These are phyloP conservation scores for Aspergillus jensenii DNA, from an alignment of 2,329 filamentous ascomycete species.

Conservation along the genomic window DNA sequence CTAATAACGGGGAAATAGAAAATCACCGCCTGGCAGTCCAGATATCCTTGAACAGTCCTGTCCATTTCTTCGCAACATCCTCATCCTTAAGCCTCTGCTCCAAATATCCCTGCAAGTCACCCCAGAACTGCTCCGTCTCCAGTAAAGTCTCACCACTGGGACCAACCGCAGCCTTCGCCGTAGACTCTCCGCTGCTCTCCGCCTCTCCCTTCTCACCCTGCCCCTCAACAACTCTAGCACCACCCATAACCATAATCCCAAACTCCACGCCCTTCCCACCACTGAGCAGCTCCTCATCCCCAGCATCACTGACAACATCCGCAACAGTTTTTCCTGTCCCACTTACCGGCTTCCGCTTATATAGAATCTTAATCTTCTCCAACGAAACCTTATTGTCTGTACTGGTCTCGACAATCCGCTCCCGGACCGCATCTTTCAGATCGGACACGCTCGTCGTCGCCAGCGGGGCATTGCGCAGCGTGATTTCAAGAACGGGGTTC, in stretches of 20 bases:
- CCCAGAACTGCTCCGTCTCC: conserved; percentile 77
- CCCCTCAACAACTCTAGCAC: conserved; percentile 51
- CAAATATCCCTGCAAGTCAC: conserved; percentile 78
- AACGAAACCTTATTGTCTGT: conserved; percentile 38
- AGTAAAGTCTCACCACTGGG: conserved; percentile 62
- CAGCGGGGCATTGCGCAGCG: conserved; percentile 60
- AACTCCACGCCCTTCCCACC: conserved; percentile 65
- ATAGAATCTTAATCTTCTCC: conserved; percentile 83
- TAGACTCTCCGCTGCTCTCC: conserved; percentile 25
- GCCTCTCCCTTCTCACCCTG: conserved; percentile 27
- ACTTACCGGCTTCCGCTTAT: conserved; percentile 80
- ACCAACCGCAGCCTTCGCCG: conserved; percentile 47
- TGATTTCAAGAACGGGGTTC: conserved; percentile 68
- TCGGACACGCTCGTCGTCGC: conserved; percentile 74
- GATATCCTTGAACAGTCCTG: conserved; percentile 66
- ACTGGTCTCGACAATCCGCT: conserved; percentile 55
- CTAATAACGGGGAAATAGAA: neutral
- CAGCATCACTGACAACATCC: conserved; percentile 64
- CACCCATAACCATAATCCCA: conserved; percentile 83
- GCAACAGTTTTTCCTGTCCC: conserved; percentile 69
- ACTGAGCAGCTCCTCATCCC: conserved; percentile 47
- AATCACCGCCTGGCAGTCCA: conserved; percentile 49
- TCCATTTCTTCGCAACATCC: conserved; percentile 62
- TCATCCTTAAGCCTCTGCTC: conserved; percentile 74
- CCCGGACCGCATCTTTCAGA: conserved; percentile 69